These are phyloP conservation scores for Lyophyllum semitale DNA, from an alignment of 768 basidiomycete species.

Conservation along the genomic window DNA sequence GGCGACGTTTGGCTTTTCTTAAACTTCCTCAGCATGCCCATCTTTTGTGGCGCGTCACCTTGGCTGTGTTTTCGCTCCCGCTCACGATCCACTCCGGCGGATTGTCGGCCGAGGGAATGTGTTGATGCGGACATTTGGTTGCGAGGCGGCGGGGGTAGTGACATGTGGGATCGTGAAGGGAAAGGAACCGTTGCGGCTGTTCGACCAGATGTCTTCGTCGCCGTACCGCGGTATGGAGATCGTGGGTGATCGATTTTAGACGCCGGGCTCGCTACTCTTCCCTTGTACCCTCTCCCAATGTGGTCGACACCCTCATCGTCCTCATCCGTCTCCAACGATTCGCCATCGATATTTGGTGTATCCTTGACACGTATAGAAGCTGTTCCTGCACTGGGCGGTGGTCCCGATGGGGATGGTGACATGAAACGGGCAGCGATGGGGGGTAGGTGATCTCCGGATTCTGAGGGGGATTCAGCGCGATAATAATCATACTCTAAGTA, in stretches of 20 bases:
- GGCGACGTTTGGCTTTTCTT: slow-evolving; percentile 63
- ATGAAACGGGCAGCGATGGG: slow-evolving; percentile 94
- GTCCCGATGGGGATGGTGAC: slow-evolving; percentile 60
- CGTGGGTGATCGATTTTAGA: slow-evolving; percentile 71
- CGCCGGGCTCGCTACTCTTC: slow-evolving; percentile 23
- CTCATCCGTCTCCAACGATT: slow-evolving; percentile 70
- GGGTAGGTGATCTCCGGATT: slow-evolving; percentile 73
- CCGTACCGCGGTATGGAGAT: slow-evolving; percentile 70
- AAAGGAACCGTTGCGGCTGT: slow-evolving; percentile 62
- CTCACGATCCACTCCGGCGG: slow-evolving; percentile 48
- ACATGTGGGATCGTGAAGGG: slow-evolving; percentile 79
- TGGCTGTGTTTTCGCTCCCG: slow-evolving; percentile 56
- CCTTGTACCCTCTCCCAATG: slow-evolving; percentile 45
- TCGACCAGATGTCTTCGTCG: slow-evolving; percentile 40
- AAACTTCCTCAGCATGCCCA: slow-evolving; percentile 67
- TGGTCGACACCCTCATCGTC: slow-evolving; percentile 65
- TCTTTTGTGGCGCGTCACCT: slow-evolving; percentile 37
- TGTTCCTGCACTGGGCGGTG: slow-evolving; percentile 26
- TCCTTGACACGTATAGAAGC: slow-evolving; percentile 51
- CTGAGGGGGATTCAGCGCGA: slow-evolving; percentile 66
- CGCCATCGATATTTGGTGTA: slow-evolving; percentile 69
- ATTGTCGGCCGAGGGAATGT: slow-evolving; percentile 75
- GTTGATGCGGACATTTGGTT: slow-evolving; percentile 61
- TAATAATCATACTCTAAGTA: slow-evolving; percentile 72
- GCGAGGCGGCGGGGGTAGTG: slow-evolving; percentile 68